These are phyloP conservation scores for Pholiota molesta DNA, from an alignment of 768 basidiomycete genomes.

Conservation along the genomic window DNA sequence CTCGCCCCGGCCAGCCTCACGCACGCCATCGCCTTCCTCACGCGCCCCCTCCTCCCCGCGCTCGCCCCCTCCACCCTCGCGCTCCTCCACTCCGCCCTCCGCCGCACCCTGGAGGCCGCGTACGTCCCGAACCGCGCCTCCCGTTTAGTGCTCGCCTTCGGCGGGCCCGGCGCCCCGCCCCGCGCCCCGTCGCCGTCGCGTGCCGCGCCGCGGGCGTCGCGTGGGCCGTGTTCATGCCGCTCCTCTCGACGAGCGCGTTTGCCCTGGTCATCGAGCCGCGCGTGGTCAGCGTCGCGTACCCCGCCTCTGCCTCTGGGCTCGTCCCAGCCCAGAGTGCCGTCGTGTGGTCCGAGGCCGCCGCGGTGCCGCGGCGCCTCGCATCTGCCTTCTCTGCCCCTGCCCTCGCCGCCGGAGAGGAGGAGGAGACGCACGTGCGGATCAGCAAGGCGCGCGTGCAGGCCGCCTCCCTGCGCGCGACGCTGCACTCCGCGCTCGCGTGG, in stretches of 20 bases:
- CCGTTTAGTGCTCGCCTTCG: conserved; percentile 30
- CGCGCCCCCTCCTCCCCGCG: conserved; percentile 35
- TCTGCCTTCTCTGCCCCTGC: not conserved
- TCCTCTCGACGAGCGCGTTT: conserved; percentile 37
- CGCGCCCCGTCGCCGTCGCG: conserved; percentile 37
- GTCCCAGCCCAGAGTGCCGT: conserved; percentile 26
- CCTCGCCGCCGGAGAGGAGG: not conserved
- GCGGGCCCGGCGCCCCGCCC: conserved; percentile 29
- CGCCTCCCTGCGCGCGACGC: conserved; percentile 20
- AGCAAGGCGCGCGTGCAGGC: conserved; percentile 11
- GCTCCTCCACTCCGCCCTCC: conserved; percentile 31
- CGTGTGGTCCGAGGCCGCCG: conserved; percentile 29
- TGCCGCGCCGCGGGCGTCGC: conserved; percentile 34
- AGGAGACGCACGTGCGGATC: not conserved
- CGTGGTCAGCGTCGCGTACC: conserved; percentile 31
- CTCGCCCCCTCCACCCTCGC: conserved; percentile 26
- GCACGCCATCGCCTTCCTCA: conserved; percentile 39
- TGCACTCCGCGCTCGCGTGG: conserved; percentile 25
- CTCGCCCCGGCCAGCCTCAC: not conserved
- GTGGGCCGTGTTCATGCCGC: conserved; percentile 41
- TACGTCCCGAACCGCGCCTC: conserved; percentile 19
- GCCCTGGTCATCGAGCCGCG: conserved; percentile 35
- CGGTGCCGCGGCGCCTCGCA: not conserved
- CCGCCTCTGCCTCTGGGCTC: conserved; percentile 11
- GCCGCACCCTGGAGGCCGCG: conserved; percentile 26